phyloP scores from a whole-genome alignment of 176 grass and related monocot species.

The Urochloa ruziziensis region DNA sequence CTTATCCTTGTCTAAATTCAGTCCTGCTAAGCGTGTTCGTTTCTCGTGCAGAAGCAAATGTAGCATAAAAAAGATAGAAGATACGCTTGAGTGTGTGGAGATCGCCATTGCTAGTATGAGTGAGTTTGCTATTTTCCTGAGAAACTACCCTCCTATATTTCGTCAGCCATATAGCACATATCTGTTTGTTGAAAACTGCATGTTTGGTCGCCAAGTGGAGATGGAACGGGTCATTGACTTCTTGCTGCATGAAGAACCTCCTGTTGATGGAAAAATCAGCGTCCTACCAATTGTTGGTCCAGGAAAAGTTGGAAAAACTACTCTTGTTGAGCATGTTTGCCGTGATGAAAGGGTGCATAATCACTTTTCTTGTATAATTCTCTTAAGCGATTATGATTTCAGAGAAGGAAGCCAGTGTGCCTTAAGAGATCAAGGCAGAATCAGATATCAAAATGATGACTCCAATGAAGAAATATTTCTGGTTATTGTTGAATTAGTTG shows the following conservation, averaged over 20 bases:
- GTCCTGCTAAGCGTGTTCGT: background rate
- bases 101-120: background rate
- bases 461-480: constrained; percentile 9
- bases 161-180: constrained; percentile 2
- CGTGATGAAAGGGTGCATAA: background rate
- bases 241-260: background rate
- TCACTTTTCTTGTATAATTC: background rate
- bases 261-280: background rate
- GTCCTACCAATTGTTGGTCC: constrained; percentile 26
- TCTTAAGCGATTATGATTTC: background rate
- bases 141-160: constrained; percentile 9
- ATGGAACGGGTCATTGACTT: background rate
- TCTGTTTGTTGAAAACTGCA: background rate
- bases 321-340: constrained; percentile 20
- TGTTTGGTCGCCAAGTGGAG: constrained; percentile 2
- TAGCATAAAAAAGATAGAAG: no score
- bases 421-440: background rate
- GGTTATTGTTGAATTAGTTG: background rate
- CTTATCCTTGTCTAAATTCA: no score
- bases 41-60: no score
- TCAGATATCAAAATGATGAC: background rate
- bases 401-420: background rate
- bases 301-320: constrained; percentile 13
- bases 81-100: no score
- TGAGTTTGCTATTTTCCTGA: constrained; percentile 1